These are phyloP conservation scores for Aspergillus egyptiacus DNA, from an alignment of 495 filamentous ascomycete genomes.

Conservation along the genomic window DNA sequence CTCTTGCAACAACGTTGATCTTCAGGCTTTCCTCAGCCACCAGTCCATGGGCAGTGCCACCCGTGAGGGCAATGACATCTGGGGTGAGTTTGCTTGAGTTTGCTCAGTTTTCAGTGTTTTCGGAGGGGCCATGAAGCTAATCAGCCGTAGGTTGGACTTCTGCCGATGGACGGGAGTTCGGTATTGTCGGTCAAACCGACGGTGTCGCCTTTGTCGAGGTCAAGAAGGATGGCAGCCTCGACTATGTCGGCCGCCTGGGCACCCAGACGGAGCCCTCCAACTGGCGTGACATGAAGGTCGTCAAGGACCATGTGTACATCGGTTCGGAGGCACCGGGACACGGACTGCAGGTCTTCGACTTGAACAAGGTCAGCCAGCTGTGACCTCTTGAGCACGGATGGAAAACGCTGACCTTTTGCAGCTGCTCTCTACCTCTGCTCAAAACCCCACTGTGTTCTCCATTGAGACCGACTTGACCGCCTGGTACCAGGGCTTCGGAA, in stretches of 20 bases:
- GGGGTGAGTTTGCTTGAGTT: constrained; percentile 8
- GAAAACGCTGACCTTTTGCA: background rate
- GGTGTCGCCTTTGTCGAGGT: constrained; percentile 17
- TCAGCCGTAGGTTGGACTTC: constrained; percentile 13
- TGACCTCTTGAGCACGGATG: background rate
- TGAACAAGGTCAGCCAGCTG: constrained; percentile 15
- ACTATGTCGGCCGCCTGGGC: constrained; percentile 16
- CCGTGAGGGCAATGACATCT: constrained; percentile 20
- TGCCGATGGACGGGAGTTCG: constrained; percentile 17
- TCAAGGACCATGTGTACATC: constrained; percentile 17
- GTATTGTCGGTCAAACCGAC: constrained; percentile 19
- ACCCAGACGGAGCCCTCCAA: constrained; percentile 14
- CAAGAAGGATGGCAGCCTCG: constrained; percentile 11
- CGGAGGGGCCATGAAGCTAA: no score
- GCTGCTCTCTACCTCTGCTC: background rate
- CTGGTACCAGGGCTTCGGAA: constrained; percentile 17
- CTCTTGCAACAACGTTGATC: constrained; percentile 16
- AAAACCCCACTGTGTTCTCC: constrained; percentile 12
- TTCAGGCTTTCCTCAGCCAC: constrained; percentile 16
- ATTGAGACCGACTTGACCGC: constrained; percentile 11
- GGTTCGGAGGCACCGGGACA: constrained; percentile 16
- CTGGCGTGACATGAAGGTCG: constrained; percentile 19
- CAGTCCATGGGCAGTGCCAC: constrained; percentile 16
- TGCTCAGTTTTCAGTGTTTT: background rate
- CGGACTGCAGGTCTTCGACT: constrained; percentile 19